Evolutionary conservation across 192 early-diverging fungal genomes (phyloP), one percentile per base, ranked within the genome.

Genomic region (Phlyctochytrium arcticum): DNA sequence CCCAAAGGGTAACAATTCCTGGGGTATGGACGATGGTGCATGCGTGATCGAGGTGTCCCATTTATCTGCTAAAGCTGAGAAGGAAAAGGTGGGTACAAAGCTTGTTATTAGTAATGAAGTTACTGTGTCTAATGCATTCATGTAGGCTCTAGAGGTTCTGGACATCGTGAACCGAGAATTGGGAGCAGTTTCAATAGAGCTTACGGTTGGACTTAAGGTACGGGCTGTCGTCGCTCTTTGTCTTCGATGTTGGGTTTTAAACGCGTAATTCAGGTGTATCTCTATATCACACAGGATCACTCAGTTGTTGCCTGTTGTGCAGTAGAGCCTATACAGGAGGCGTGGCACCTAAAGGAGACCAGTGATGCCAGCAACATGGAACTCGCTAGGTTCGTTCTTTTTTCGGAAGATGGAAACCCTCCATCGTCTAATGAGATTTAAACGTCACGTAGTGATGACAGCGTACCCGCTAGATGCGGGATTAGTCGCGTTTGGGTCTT

Each of bases 401-500:
- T 54, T n/a, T 31, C 30, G 51, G 27, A 6, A 32, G 51, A 31
- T 24, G 33, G 51, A 26, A 23, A 26, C 19, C 17, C 3, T 23
- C 27, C 4, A 24, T 26, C 6, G n/a, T 4, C 5, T 54, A 17
- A 15, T 6, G 6, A 54, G 5, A 24, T 54, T 32, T 5, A 17
- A 32, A 24, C 3, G 24, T 51, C 49, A 24, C 15, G 47, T 57
- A 53, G 62, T 37, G 46, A 34, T 1, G 46, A 47, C 17, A 37
- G 36, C 10, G 53, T 63, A 9, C 59, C 60, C 8, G 77, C 73
- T 0, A 48, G 54, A 0, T 81, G 82, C 54, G 82, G 82, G 3
- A 81, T 84, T 31, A 80, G 75, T 44, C 77, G 82, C 0, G 72
- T 84, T 37, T 84, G 82, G 82, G 82, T 84, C 3, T 59, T 68